Evolutionary conservation across 768 basidiomycete genomes (phyloP), one percentile per base, ranked within the genome.

Genomic region (Candolleomyces efflorescens): DNA sequence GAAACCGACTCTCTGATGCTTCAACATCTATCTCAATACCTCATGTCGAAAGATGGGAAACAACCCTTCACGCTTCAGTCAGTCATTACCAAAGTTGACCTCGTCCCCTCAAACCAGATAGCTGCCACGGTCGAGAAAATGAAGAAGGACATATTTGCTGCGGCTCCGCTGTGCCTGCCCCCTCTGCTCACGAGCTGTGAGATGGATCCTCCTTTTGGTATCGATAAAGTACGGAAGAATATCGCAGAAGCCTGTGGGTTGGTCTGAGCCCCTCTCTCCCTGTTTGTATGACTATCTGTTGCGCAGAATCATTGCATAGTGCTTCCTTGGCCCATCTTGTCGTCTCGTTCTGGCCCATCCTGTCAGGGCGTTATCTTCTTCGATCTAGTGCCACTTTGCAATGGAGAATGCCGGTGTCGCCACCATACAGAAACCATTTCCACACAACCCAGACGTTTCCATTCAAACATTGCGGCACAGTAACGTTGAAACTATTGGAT

Each of bases 31-130:
- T 77, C 77, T 1, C 51, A 64, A 37, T 68, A 68, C n/a, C 69
- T 82, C 65, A 62, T 76, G 59, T 64, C 71, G 58, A 64, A 68
- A 47, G 72, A 72, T 43, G 76, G 74, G 3, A 68, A 66, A 0
- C 72, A 74, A 32, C 73, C 69, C 1, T 84, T 84, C 67, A 87
- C 87, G 0, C 69, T 91, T 1, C 90, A 92, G 64, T 77, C 87
- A 1, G 73, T 92, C 58, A 80, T 91, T 62, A 90, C 90, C 44
- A 90, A 90, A 69, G 78, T 77, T 1, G 89, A 92, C 67, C 70
- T 70, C 3, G 73, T 88, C 4, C 71, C 75, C 2, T 15, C 61
- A 12, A 64, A 69, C 7, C 63, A 74, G 23, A 68, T 79, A 2
- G 59, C 69, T 9, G 58, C 65, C 12, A 69, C 68, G 0, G 67